These are phyloP conservation scores for Gillenia trifoliata DNA, from an alignment of 306 rosid genomes.

Conservation along the genomic window DNA sequence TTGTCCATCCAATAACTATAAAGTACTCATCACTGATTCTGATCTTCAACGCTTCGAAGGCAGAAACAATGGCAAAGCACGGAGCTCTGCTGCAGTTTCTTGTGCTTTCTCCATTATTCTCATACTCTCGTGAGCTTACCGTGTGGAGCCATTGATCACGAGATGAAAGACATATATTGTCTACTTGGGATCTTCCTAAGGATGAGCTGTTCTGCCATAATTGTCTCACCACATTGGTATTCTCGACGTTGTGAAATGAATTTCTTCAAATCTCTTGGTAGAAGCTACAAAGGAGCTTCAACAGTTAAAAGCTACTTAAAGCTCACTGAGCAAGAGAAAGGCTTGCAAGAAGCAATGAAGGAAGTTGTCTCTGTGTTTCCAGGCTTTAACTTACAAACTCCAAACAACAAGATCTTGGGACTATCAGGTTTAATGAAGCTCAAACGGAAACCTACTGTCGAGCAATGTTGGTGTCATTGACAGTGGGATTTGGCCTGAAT, in stretches of 20 bases:
- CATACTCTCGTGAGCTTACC: not conserved
- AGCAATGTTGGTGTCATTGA: constrained; percentile 36
- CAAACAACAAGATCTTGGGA: constrained; percentile 61
- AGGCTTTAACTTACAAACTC: constrained; percentile 1
- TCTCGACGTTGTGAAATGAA: not conserved
- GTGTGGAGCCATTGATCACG: not conserved
- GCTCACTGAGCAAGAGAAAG: constrained; percentile 8
- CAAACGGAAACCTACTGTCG: not conserved
- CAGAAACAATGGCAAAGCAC: not conserved
- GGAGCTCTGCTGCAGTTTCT: not conserved
- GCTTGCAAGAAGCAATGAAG: constrained; percentile 20
- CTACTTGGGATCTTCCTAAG: not conserved
- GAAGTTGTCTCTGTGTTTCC: constrained; percentile 39
- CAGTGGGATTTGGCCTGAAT: constrained; percentile 40
- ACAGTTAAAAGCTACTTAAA: constrained; percentile 8
- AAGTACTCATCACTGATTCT: not conserved
- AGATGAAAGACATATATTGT: not conserved
- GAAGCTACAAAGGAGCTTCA: constrained; percentile 18
- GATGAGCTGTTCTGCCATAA: not conserved
- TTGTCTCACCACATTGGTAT: not conserved
- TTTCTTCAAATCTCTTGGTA: not conserved
- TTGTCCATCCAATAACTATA: not conserved
- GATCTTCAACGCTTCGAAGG: not conserved
- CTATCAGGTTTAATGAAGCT: constrained; percentile 23
- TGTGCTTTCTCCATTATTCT: not conserved